Evolutionary conservation across 1,284 basidiomycete species (phyloP), one percentile per base, ranked within the genome.

Genomic region (Austroboletus novae-zelandiae): DNA sequence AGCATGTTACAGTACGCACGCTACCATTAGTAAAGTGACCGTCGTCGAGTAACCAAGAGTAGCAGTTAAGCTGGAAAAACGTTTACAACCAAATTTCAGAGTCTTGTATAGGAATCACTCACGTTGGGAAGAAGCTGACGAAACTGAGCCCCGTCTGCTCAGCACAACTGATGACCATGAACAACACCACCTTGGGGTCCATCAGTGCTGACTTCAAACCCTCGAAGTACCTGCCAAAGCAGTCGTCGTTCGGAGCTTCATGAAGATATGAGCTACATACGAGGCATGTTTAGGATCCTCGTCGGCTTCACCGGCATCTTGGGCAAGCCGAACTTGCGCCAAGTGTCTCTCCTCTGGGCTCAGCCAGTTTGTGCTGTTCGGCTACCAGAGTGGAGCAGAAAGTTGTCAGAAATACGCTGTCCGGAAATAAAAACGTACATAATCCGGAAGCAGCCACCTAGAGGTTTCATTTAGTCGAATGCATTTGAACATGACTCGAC

Each of bases 251-350:
- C 9, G 25, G 29, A 31, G 18, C 5, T 14, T 18, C 13, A 6
- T 13, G 13, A 17, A 30, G 25, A 32, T 4, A 30, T 25, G 27
- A 25, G 31, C 4, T 14, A 70, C 80, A 43, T 59, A 83, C 81
- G 81, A 79, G 49, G 80, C 80, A 50, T 78, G 67, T 2, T 67
- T 61, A 31, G 75, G 76, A 58, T 86, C 84, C 54, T 78, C 68
- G 55, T 87, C 84, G 0, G 82, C 81, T 67, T 86, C 85, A 2
- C 86, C 86, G n/a, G 79, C 81, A 61, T 91, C 88, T 62, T 90
- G 87, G 0, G 84, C 77, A 30, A 91, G 75, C 8, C 89, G 80
- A 1, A 81, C 79, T 61, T 86, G 84, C 2, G 89, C 89, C 8
- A 91, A 74, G n/a, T 77, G 76, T 23, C 76, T 74, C 58, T 91